Evolutionary conservation across 495 filamentous ascomycete species (phyloP), one percentile per base, ranked within the genome.

Genomic region (Antarctomyces pellizariae): DNA sequence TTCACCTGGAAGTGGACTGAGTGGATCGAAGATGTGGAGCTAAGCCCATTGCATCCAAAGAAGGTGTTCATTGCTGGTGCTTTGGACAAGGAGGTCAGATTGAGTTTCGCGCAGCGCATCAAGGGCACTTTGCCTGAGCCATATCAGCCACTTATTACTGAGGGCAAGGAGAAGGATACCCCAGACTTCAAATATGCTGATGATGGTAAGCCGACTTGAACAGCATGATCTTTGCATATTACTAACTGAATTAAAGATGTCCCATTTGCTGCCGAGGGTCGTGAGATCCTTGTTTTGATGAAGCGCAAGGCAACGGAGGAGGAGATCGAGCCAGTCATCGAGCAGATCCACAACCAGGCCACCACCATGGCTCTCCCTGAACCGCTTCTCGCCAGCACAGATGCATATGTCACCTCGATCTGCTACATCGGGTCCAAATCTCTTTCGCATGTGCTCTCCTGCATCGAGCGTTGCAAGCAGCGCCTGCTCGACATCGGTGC

Each of bases 1-100:
- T 99, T 95, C 41, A 86, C 89, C 2, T 99, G 86, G 86, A 95
- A 95, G 52, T 99, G 86, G 86, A 73, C 73, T 11, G 86, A 99
- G 52, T 99, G 86, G 86, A 64, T 75, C 30, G 79, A 89, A 20
- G 79, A 95, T 48, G 62, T 91, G 10, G 62, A 66, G 7, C 64
- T 83, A 13, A 59, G 78, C 0, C 49, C 67, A 22, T 48, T 86
- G 10, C 69, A 91, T 45, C 82, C 86, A 7, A 73, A 72, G 44
- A 91, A 92, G 52, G 73, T 83, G 3, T 92, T 95, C 48, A 89
- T 99, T 22, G 47, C 64, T 12, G 86, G 80, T 6, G 67, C 78
- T 6, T 53, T 99, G 24, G 89, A 99, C 47, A 95, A 95, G 54
- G 86, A 99, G 48, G 92, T 95, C 31, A 71, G 89, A 11, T 60